Percentiles rank a stretch among this genome's conserved stretches.
Evolutionary conservation across 768 basidiomycete species (phyloP).

Genomic region (Obba rivulosa): DNA sequence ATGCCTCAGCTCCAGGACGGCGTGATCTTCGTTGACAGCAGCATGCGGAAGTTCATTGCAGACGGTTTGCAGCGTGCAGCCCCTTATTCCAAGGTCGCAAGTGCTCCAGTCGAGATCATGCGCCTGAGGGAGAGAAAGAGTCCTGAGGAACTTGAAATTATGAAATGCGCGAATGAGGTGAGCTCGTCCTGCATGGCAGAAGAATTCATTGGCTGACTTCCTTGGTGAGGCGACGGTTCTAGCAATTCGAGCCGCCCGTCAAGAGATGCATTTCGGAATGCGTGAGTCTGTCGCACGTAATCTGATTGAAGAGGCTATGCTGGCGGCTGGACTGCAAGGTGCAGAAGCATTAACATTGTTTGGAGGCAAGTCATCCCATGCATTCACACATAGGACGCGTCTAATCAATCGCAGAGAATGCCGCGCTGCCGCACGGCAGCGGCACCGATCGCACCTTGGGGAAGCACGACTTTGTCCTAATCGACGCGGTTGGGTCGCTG

Average conservation of each 20-base stretch:
- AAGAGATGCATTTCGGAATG: slow-evolving; percentile 63
- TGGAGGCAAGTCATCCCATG: slow-evolving; percentile 47
- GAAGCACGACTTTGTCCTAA: slow-evolving; percentile 59
- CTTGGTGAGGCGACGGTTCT: slow-evolving; percentile 56
- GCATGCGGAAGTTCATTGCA: slow-evolving; percentile 56
- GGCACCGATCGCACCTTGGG: slow-evolving; percentile 62
- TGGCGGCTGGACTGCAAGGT: slow-evolving; percentile 51
- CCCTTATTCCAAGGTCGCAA: slow-evolving; percentile 32
- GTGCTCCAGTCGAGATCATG: slow-evolving; percentile 50
- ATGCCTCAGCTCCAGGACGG: slow-evolving; percentile 23
- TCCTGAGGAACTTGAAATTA: slow-evolving; percentile 56
- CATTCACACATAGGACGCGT: neutral
- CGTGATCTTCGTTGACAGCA: slow-evolving; percentile 56
- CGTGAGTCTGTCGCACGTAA: slow-evolving; percentile 62
- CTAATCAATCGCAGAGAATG: slow-evolving; percentile 53
- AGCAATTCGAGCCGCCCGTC: slow-evolving; percentile 61
- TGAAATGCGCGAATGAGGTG: slow-evolving; percentile 81
- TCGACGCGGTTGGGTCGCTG: slow-evolving; percentile 68
- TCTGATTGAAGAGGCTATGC: slow-evolving; percentile 54
- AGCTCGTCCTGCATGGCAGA: slow-evolving; percentile 2
- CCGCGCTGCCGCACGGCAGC: slow-evolving; percentile 79
- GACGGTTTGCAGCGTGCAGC: slow-evolving; percentile 53
- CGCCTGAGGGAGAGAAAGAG: slow-evolving; percentile 73
- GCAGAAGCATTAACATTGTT: slow-evolving; percentile 68
- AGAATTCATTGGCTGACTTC: neutral